Evolutionary conservation across 2,329 filamentous ascomycete species (phyloP).

Genomic region (Fusarium paranaense): DNA sequence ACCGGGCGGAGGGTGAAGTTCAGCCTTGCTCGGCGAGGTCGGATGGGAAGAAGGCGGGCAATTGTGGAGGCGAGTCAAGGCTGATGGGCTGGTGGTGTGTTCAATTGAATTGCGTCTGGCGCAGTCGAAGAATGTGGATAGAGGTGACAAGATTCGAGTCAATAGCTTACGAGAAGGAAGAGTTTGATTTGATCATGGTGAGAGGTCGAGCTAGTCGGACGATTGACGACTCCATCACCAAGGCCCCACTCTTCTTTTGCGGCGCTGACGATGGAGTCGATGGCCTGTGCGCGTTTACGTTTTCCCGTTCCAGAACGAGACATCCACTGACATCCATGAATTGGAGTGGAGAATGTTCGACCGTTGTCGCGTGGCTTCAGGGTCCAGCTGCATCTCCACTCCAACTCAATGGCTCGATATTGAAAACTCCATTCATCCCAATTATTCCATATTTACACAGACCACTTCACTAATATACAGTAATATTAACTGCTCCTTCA

Average conservation of each 20-base stretch:
- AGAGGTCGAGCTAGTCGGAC: conserved; percentile 5
- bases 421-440: conserved; percentile 8
- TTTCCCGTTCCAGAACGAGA: conserved; percentile 24
- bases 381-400: conserved; percentile 30
- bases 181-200: conserved; percentile 26
- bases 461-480: conserved; percentile 20
- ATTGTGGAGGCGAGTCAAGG: conserved; percentile 16
- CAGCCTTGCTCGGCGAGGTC: conserved; percentile 5
- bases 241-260: conserved; percentile 8
- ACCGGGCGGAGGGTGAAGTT: conserved; percentile 6
- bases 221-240: conserved; percentile 29
- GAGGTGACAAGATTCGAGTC: conserved; percentile 1
- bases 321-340: neutral
- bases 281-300: conserved; percentile 38
- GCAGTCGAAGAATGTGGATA: neutral
- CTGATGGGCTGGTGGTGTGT: neutral
- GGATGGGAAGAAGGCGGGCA: neutral
- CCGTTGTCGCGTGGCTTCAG: conserved; percentile 14
- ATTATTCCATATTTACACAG: conserved; percentile 14
- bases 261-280: neutral
- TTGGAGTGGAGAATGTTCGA: conserved; percentile 6
- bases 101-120: neutral
- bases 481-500: conserved; percentile 8
- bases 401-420: conserved; percentile 2
- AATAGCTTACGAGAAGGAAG: conserved; percentile 22